Base-by-base conservation (phyloP, 2,329 filamentous ascomycete genomes). In the Pseudogymnoascus sp. region DNA sequence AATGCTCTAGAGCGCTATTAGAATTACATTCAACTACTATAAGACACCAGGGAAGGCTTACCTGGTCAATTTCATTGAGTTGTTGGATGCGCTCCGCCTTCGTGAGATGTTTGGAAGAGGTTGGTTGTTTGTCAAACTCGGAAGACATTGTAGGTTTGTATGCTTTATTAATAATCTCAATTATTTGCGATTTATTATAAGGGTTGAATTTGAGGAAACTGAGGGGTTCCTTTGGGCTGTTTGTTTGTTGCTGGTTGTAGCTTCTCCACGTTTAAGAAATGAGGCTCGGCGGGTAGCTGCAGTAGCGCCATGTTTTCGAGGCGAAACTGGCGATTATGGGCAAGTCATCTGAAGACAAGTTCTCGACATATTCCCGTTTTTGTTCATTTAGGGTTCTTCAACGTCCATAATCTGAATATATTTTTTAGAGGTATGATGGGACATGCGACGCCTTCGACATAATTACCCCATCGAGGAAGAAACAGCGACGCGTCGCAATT, bases 41-140 rank as follows among this genome's bases (percentile, higher is more conserved):
- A 19, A 31, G 29, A 59, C 62, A 64, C 63, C 61, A 26, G 3
- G n/a, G 11, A 21, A 53, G 4, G 56, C 53, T 40, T 72, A 87
- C 86, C 71, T 84, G 83, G 76, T 96, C 91, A 69, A 96, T 89
- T 44, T 87, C 85, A 68, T 87, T 88, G 63, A 96, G 83, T 71
- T 96, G 90, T 64, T 87, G 81, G 67, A 96, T 91, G 67, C 89
- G 90, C 73, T 96, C 89, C 42, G 88, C 83, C 35, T 88, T 82
- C 8, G 86, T 89, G 68, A 93, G 89, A n/a, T 69, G 71, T 44
- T 56, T 56, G 50, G 50, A 56, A 19, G 50, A 35, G 16, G 31
- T 14, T 35, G 50, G 10, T 19, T 33, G 29, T 5, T 33, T 56
- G n/a, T 33, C 50, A 33, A 56, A 16, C 2, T 56, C 29, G 11